A percentile compares a stretch with the other conserved stretches of the same genome.
These are phyloP conservation scores for Nemania bipapillata DNA, from an alignment of 2,329 filamentous ascomycete genomes.

Conservation along the genomic window DNA sequence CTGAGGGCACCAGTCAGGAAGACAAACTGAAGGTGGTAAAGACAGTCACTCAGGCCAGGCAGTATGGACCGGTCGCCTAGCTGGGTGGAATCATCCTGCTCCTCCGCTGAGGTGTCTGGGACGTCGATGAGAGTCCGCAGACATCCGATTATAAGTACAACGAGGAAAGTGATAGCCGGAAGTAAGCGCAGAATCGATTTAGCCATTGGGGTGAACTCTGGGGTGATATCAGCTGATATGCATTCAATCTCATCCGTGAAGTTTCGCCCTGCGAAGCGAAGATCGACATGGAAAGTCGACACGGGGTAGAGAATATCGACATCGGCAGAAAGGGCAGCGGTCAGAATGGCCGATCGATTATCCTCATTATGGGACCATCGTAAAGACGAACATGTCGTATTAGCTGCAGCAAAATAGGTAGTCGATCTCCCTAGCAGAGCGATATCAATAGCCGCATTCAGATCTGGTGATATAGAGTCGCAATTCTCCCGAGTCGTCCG, in stretches of 20 bases:
- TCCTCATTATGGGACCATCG: neutral
- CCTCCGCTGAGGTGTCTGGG: neutral
- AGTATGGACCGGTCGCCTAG: neutral
- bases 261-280: neutral
- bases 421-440: neutral
- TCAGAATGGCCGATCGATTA: neutral
- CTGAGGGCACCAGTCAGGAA: constrained; percentile 87
- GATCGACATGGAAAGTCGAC: neutral
- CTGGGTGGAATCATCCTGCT: neutral
- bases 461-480: neutral
- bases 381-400: neutral
- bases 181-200: neutral
- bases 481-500: neutral
- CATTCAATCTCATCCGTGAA: neutral
- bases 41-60: constrained; percentile 95
- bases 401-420: neutral
- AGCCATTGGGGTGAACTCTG: neutral
- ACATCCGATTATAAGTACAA: neutral
- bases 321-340: neutral
- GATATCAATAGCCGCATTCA: constrained; percentile 6
- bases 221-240: neutral
- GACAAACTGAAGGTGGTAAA: constrained; percentile 96
- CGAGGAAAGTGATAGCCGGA: neutral
- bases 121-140: neutral
- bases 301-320: neutral